phyloP scores from a whole-genome alignment of 805 yeast species.

The Saccharomycopsis amapae region DNA sequence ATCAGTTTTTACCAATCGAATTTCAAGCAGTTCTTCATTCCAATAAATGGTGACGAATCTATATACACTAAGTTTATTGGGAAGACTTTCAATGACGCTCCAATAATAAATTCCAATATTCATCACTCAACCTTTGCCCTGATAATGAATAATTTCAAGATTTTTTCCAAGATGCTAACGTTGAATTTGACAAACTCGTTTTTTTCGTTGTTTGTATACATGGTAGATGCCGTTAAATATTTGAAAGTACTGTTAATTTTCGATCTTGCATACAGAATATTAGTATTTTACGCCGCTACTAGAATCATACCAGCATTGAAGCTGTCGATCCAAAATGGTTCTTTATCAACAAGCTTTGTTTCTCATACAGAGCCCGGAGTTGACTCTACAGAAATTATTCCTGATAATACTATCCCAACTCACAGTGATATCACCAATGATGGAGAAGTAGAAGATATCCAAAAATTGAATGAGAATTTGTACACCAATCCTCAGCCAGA shows the following conservation, averaged over 20 bases:
- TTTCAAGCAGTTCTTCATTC: conserved; percentile 20
- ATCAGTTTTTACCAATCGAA: conserved; percentile 26
- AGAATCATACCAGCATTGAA: conserved; percentile 77
- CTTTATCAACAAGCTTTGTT: conserved; percentile 23
- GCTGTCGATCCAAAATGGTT: conserved; percentile 25
- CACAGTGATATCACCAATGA: neutral
- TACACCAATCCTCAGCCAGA: conserved; percentile 7
- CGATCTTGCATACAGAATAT: conserved; percentile 76
- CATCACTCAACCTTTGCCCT: neutral
- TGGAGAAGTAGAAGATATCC: neutral
- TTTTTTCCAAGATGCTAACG: conserved; percentile 16
- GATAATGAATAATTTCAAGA: conserved; percentile 1
- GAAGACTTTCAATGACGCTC: neutral
- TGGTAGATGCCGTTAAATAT: conserved; percentile 47
- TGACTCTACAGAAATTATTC: neutral
- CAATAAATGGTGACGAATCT: conserved; percentile 3
- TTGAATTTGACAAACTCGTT: conserved; percentile 24
- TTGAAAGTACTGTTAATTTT: conserved; percentile 75
- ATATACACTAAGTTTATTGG: conserved; percentile 1
- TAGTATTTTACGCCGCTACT: conserved; percentile 87
- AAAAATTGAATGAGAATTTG: conserved; percentile 18
- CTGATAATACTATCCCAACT: neutral
- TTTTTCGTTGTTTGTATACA: conserved; percentile 35
- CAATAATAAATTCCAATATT: neutral
- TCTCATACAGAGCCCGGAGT: neutral